Conservation (phyloP, 2,329 filamentous ascomycete genomes). For the Scedosporium minutisporum region DNA sequence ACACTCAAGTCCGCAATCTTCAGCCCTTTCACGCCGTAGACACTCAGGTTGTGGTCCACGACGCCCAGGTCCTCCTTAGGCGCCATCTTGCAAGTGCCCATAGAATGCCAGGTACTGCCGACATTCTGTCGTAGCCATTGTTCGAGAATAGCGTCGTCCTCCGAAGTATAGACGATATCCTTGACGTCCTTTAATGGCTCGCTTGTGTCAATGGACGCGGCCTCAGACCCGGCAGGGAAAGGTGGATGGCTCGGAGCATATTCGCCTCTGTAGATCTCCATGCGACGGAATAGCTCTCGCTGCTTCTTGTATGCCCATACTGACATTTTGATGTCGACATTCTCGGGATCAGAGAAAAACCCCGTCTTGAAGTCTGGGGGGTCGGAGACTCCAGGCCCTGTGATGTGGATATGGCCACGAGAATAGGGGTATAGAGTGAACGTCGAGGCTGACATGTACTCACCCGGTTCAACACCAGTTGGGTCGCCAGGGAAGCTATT, state of each 20-base stretch:
- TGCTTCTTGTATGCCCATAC: constrained; percentile 56
- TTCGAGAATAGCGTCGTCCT: constrained; percentile 39
- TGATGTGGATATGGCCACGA: constrained; percentile 52
- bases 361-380: constrained; percentile 47
- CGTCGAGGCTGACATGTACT: constrained; percentile 42
- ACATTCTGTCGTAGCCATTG: constrained; percentile 27
- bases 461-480: constrained; percentile 22
- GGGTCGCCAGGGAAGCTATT: constrained; percentile 32
- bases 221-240: constrained; percentile 30
- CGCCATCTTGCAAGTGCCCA: constrained; percentile 33
- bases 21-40: constrained; percentile 28
- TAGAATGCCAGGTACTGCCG: constrained; percentile 31
- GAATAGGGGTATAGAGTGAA: constrained; percentile 54
- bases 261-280: constrained; percentile 40
- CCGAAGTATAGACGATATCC: constrained; percentile 36
- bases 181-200: constrained; percentile 15
- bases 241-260: constrained; percentile 28
- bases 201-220: constrained; percentile 19
- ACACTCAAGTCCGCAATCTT: constrained; percentile 28
- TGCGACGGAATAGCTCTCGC: constrained; percentile 49
- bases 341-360: constrained; percentile 40
- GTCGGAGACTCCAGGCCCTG: constrained; percentile 28
- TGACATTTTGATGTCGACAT: constrained; percentile 45
- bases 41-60: constrained; percentile 28
- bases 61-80: constrained; percentile 26